phyloP scores from a whole-genome alignment of 495 filamentous ascomycete species.

The Chaetomium fimeti region DNA sequence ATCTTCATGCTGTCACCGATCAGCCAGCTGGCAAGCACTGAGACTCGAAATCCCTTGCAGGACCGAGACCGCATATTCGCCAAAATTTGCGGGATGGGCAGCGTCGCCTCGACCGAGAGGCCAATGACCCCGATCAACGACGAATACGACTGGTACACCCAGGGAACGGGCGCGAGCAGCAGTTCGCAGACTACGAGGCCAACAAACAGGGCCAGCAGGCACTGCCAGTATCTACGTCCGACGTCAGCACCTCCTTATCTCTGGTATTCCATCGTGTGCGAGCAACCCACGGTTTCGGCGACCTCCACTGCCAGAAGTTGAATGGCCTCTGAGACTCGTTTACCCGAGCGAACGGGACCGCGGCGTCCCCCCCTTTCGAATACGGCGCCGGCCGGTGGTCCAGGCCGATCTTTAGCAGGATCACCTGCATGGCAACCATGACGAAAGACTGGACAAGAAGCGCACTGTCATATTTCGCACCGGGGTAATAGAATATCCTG shows the following conservation, averaged over 20 bases:
- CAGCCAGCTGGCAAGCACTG: constrained; percentile 84
- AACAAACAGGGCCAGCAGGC: constrained; percentile 68
- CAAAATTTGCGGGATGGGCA: constrained; percentile 87
- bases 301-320: constrained; percentile 93
- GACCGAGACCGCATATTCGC: constrained; percentile 73
- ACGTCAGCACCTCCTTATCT: constrained; percentile 15
- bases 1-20: constrained; percentile 93
- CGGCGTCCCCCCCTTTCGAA: constrained; percentile 55
- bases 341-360: constrained; percentile 55
- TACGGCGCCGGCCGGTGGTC: constrained; percentile 72
- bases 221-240: constrained; percentile 75
- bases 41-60: constrained; percentile 86
- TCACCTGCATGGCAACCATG: constrained; percentile 79
- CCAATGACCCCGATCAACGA: constrained; percentile 73
- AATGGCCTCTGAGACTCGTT: constrained; percentile 63
- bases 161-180: constrained; percentile 60
- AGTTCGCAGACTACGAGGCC: constrained; percentile 67
- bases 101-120: constrained; percentile 83
- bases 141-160: constrained; percentile 65
- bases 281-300: constrained; percentile 65
- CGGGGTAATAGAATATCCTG: constrained; percentile 93
- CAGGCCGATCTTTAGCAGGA: constrained; percentile 86
- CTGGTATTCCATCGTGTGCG: not conserved
- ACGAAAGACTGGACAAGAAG: constrained; percentile 82
- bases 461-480: constrained; percentile 74